Conservation (phyloP, 2,329 filamentous ascomycete genomes). For the Madurella fahalii region DNA sequence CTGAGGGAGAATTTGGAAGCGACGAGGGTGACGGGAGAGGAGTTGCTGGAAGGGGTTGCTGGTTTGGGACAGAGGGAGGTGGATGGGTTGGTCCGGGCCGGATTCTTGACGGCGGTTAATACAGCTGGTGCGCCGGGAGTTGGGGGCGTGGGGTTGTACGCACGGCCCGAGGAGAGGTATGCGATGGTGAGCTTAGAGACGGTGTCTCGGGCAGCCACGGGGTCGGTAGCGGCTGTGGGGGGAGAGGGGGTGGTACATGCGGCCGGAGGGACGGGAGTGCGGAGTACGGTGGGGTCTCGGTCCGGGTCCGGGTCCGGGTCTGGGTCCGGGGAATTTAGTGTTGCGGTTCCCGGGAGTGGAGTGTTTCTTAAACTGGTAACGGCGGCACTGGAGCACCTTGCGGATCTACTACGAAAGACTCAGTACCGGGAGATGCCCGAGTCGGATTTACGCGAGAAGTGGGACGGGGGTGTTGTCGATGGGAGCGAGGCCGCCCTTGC, state of each 20-base stretch:
- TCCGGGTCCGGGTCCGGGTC: conserved; percentile 26
- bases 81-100: conserved; percentile 58
- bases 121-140: conserved; percentile 29
- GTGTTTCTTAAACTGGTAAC: conserved; percentile 62
- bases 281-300: conserved; percentile 13
- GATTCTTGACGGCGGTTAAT: conserved; percentile 58
- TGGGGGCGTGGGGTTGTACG: conserved; percentile 30
- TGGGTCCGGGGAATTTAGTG: conserved; percentile 40
- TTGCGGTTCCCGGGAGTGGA: conserved; percentile 65
- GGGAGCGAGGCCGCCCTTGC: conserved; percentile 33
- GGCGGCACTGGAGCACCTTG: conserved; percentile 57
- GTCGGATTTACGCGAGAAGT: conserved; percentile 59
- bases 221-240: conserved; percentile 65
- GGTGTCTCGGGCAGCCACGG: conserved; percentile 62
- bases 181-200: conserved; percentile 58
- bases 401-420: conserved; percentile 54
- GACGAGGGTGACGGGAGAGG: conserved; percentile 26
- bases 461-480: conserved; percentile 61
- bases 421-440: conserved; percentile 61
- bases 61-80: conserved; percentile 43
- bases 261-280: conserved; percentile 49
- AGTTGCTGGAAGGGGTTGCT: neutral
- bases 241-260: conserved; percentile 61
- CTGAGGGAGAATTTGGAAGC: conserved; percentile 49
- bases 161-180: conserved; percentile 50